These are phyloP conservation scores for Nicotiana undulata DNA, from an alignment of 257 asterid genomes.

Conservation along the genomic window DNA sequence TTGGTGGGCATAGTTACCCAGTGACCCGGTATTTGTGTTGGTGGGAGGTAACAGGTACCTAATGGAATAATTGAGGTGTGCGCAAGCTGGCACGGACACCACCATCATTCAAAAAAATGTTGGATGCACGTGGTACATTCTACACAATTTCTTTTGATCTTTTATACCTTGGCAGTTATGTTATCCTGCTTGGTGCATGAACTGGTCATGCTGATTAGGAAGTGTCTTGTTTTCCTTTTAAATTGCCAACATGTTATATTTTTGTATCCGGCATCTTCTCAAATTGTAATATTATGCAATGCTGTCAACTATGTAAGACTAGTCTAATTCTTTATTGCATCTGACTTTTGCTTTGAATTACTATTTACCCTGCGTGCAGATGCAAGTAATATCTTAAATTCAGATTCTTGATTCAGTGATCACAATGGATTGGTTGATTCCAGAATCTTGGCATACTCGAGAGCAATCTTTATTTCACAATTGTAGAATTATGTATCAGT, in stretches of 20 bases:
- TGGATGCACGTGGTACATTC: background rate
- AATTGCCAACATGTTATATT: background rate
- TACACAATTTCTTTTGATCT: background rate
- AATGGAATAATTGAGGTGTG: too few relatives aligned
- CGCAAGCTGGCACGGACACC: too few relatives aligned
- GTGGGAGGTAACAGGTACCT: too few relatives aligned
- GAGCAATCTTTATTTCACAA: slow-evolving; percentile 1
- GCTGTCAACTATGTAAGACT: background rate
- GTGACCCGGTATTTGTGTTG: too few relatives aligned
- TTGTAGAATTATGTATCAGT: slow-evolving; percentile 31
- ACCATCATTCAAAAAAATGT: too few relatives aligned
- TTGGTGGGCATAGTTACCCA: too few relatives aligned
- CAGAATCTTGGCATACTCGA: slow-evolving; percentile 10
- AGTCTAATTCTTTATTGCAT: background rate
- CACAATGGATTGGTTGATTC: slow-evolving; percentile 1
- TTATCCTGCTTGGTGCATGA: background rate
- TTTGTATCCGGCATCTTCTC: background rate
- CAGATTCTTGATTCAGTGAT: background rate
- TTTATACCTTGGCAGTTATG: background rate
- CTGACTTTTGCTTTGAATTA: background rate
- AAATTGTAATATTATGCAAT: background rate
- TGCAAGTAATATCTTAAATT: background rate
- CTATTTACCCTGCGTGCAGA: background rate
- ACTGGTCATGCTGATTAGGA: background rate
- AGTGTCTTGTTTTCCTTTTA: background rate